Conservation (phyloP, 345 rosid genomes). For the Cardamine occulta region DNA sequence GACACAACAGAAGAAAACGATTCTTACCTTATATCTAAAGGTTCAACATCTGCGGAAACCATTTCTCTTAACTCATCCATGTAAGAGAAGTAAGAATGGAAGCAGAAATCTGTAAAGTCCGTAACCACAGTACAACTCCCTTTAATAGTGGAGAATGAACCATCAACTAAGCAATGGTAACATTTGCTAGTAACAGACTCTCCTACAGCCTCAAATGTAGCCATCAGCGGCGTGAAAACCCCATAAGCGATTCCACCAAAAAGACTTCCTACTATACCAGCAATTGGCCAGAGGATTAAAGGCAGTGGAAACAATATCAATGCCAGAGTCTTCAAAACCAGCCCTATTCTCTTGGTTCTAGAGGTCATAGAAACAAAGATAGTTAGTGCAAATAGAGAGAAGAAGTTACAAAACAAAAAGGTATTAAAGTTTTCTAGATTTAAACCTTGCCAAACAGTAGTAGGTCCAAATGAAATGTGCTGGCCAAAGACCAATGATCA, state of each 20-base stretch:
- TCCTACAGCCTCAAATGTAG: conserved; percentile 82
- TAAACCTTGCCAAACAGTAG: conserved; percentile 72
- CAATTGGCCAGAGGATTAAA: conserved; percentile 66
- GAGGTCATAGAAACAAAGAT: conserved; percentile 1
- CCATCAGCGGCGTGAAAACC: conserved; percentile 66
- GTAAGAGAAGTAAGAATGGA: conserved; percentile 85
- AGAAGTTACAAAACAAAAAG: not conserved
- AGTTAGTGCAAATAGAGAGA: not conserved
- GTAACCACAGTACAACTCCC: conserved; percentile 73
- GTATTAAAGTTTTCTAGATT: not conserved
- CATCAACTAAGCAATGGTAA: conserved; percentile 77
- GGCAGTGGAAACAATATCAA: conserved; percentile 66
- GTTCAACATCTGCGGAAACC: conserved; percentile 55
- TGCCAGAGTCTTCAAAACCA: conserved; percentile 65
- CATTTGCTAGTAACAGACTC: conserved; percentile 64
- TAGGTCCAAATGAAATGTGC: conserved; percentile 82
- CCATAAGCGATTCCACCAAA: conserved; percentile 82
- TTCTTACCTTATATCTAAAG: conserved; percentile 62
- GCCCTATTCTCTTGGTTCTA: conserved; percentile 77
- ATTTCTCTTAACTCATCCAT: conserved; percentile 82
- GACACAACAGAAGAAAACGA: not conserved
- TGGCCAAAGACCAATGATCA: conserved; percentile 76
- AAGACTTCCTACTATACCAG: conserved; percentile 69
- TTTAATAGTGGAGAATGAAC: conserved; percentile 60
- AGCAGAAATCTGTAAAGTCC: conserved; percentile 85